Evolutionary conservation across 345 rosid species (phyloP).

Genomic region (Linum lewisii): DNA sequence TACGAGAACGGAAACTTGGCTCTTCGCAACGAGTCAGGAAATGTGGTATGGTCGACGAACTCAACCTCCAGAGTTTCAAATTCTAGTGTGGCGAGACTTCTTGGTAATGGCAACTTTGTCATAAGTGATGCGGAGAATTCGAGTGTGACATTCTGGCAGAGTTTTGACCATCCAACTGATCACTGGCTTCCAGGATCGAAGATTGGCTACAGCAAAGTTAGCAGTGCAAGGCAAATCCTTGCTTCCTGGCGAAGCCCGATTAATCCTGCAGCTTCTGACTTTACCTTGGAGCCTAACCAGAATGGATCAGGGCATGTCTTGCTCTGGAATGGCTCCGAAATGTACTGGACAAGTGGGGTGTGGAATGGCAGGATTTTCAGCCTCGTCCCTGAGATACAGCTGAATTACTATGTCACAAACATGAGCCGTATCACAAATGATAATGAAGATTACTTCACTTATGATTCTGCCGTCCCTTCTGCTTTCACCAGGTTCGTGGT

Average conservation of each 20-base stretch:
- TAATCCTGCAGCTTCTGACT: conserved; percentile 36
- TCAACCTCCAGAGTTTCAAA: conserved; percentile 20
- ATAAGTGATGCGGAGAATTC: conserved; percentile 12
- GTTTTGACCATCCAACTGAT: conserved; percentile 49
- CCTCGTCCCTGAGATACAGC: conserved; percentile 42
- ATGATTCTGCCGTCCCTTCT: conserved; percentile 25
- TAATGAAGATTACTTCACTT: conserved; percentile 49
- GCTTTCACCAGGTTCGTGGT: conserved; percentile 44
- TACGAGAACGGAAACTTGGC: conserved; percentile 25
- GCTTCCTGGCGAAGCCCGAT: conserved; percentile 37
- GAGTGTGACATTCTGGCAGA: conserved; percentile 31
- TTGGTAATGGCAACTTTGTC: conserved; percentile 44
- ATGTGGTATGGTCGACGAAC: conserved; percentile 34
- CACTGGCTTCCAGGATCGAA: conserved; percentile 57
- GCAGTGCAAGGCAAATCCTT: conserved; percentile 6
- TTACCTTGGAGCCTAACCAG: conserved; percentile 33
- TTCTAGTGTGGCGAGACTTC: conserved; percentile 11
- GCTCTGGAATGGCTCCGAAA: conserved; percentile 24
- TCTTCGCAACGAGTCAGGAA: conserved; percentile 22
- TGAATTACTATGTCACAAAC: conserved; percentile 52
- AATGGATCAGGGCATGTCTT: conserved; percentile 34
- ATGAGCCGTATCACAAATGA: conserved; percentile 40
- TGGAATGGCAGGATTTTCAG: conserved; percentile 48
- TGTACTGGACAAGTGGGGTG: conserved; percentile 51
- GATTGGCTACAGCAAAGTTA: conserved; percentile 14